Evolutionary conservation across 306 rosid genomes (phyloP).

Genomic region (Malus asiatica): DNA sequence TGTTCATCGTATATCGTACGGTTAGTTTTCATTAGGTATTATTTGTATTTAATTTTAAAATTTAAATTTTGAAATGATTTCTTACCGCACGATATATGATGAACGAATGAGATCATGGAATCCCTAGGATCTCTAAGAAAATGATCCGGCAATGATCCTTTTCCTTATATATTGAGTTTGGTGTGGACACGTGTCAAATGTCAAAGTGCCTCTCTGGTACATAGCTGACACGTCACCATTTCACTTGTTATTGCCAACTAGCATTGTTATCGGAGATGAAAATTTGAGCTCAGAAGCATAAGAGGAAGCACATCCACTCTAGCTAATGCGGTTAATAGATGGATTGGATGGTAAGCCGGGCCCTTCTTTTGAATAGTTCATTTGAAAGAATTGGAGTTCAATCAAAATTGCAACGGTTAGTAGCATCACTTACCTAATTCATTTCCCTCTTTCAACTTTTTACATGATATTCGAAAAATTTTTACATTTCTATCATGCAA

Average conservation of each 20-base stretch:
- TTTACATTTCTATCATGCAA: neutral
- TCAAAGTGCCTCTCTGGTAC: neutral
- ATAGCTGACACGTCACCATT: neutral
- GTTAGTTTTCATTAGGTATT: rapidly evolving
- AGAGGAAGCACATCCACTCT: neutral
- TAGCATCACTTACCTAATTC: neutral
- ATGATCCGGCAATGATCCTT: too few relatives aligned
- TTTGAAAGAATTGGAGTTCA: neutral
- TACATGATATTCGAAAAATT: neutral
- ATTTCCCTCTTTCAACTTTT: neutral
- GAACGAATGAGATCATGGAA: too few relatives aligned
- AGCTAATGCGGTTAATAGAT: neutral
- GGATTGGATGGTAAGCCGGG: neutral
- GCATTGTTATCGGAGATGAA: too few relatives aligned
- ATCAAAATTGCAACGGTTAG: neutral
- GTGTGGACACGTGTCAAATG: neutral
- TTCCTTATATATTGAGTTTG: neutral
- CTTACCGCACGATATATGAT: rapidly evolving
- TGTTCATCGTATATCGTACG: too few relatives aligned
- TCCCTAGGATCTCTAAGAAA: too few relatives aligned
- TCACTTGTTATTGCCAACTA: too few relatives aligned
- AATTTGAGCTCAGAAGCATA: neutral
- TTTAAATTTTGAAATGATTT: too few relatives aligned
- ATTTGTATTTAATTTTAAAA: too few relatives aligned
- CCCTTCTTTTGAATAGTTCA: neutral